Evolutionary conservation across 192 early-diverging fungal species (phyloP), one percentile per base, ranked within the genome.

Genomic region (Linderina pennispora): DNA sequence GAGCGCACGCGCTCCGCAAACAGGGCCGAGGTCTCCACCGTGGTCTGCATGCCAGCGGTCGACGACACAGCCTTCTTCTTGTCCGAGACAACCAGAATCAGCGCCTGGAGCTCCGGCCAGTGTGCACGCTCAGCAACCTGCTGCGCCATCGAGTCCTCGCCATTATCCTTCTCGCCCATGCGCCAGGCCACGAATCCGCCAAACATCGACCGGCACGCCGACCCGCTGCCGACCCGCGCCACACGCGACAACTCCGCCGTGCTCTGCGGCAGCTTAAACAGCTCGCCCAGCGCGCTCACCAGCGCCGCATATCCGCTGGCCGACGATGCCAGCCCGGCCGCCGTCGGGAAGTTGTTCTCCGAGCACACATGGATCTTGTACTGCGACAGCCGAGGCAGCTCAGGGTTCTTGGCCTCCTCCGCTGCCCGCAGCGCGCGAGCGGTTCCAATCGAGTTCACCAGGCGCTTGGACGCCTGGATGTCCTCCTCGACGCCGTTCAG

Each of bases 261-360:
- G 33, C 79, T 66, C 54, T 78, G 62, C n/a, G 78, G 79, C 48
- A 94, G 74, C 28, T 88, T 69, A 49, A 80, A 91, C 42, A 92
- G 69, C 48, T 80, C 46, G 16, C 84, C 76, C 36, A 98, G 64
- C 0, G 90, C 85, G 41, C 82, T 91, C 21, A 92, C 90, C 40
- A 99, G 74, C 50, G 89, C 90, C 20, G 97, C 95, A 28, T 92
- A 94, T 4, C 97, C 97, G 19, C 89, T 89, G 10, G 97, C 97
- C 8, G 90, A 93, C 36, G 95, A 98, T 7, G 97, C 97, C 21
- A 99, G 76, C 7, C 97, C 97, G 1, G 97, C 97, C 18, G 97
- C 97, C 5, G 97, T 99, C 15, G 97, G 97, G 75, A 99, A 99
- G 75, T 98, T 99, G 82, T 99, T 99, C 50, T 86, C 88, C n/a